Evolutionary conservation across 768 basidiomycete genomes (phyloP).

Genomic region (Kwoniella shandongensis): DNA sequence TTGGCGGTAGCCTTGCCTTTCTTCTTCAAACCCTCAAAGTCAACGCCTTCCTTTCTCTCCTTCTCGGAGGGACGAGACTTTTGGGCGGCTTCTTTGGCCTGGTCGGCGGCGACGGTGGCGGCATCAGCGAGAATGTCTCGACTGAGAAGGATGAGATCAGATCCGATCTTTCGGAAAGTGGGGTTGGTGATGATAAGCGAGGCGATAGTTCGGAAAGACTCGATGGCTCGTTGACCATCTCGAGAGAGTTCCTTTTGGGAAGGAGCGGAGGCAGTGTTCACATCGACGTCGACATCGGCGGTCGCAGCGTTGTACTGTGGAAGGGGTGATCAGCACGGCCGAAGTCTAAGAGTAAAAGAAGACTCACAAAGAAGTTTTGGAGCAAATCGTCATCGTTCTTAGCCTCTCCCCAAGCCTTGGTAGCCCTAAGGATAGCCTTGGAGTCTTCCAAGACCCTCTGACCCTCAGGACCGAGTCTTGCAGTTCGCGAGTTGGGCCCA

Average conservation of each 20-base stretch:
- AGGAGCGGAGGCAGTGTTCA: conserved; percentile 12
- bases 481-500: conserved; percentile 49
- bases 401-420: conserved; percentile 51
- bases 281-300: conserved; percentile 51
- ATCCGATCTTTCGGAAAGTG: conserved; percentile 53
- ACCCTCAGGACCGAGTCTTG: conserved; percentile 49
- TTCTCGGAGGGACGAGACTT: conserved; percentile 41
- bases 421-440: conserved; percentile 47
- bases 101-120: conserved; percentile 51
- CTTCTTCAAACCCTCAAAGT: conserved; percentile 44
- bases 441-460: conserved; percentile 49
- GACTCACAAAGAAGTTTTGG: conserved; percentile 52
- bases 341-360: not conserved
- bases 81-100: conserved; percentile 51
- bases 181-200: conserved; percentile 53
- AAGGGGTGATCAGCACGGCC: not conserved
- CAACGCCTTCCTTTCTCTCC: conserved; percentile 52
- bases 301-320: conserved; percentile 49
- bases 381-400: conserved; percentile 54
- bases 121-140: conserved; percentile 55
- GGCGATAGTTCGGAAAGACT: conserved; percentile 52
- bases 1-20: conserved; percentile 52
- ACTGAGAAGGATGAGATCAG: conserved; percentile 51
- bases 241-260: conserved; percentile 44
- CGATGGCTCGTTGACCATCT: conserved; percentile 48